Base-by-base conservation (phyloP, 2,329 filamentous ascomycete genomes). In the Plenodomus biglobosus region DNA sequence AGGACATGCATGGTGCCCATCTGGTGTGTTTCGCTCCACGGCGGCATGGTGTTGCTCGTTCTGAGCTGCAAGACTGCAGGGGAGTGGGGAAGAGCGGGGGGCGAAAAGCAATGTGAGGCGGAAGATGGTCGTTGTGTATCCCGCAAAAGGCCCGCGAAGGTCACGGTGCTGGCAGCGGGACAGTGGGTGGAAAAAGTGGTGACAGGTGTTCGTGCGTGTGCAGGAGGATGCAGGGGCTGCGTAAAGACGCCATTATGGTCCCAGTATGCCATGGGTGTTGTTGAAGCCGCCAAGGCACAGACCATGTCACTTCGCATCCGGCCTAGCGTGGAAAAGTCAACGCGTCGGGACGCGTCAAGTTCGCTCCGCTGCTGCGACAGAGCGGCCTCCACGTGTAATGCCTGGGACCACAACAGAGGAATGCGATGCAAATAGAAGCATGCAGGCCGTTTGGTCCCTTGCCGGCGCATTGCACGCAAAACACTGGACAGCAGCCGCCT, bases 201-300 rank as follows among this genome's bases (percentile, higher is more conserved):
- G 62, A 62, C 58, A 65, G 57, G 57, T 62, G 58, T 61, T 58
- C 46, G 54, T 62, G 60, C 58, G 55, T 46, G 44, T 46, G 52
- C 49, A 53, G 38, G 21, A 5, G 16, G 18, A 55, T 57, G 58
- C 61, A 64, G 61, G 61, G 61, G 59, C 54, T 39, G 42, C 22
- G 22, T 19, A 38, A 38, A 38, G 38, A 40, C 42, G 44, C 42
- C 27, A 38, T 30, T 42, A 41, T 39, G 30, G 22, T 35, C 46
- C 40, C 38, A 38, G 38, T 38, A 43, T 30, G 44, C 20, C 24
- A 32, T 32, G 27, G 27, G 27, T 32, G 27, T 32, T 32, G 27
- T 32, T 11, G 27, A 32, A 3, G 27, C 27, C 27, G 27, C 27
- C 27, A 7, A 32, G 39, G 53, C 56, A 56, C 54, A 40, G 56